phyloP scores from a whole-genome alignment of 257 asterid species.

The Petunia secreta region DNA sequence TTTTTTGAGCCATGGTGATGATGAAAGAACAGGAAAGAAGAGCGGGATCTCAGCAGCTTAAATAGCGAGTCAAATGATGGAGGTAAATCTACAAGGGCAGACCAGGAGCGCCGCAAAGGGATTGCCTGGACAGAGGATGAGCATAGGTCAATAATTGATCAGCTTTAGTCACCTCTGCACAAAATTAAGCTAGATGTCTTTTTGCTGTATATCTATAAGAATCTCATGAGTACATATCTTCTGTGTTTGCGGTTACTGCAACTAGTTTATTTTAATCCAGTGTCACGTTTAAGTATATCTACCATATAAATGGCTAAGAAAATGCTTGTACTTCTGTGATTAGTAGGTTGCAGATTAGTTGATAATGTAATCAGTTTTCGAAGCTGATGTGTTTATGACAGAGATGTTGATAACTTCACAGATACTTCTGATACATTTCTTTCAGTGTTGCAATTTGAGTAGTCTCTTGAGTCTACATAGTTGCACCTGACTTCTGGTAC shows the following conservation, averaged over 20 bases:
- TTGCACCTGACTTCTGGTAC: too few species aligned
- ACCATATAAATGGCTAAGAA: neutral
- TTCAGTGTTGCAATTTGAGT: neutral
- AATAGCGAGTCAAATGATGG: constrained; percentile 58
- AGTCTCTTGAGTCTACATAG: neutral
- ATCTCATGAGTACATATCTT: neutral
- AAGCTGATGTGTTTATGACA: neutral
- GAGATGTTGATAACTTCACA: neutral
- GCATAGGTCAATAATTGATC: constrained; percentile 61
- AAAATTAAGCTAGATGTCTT: neutral
- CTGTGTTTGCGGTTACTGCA: neutral
- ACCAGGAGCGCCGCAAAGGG: constrained; percentile 93
- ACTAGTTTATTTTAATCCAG: too few species aligned
- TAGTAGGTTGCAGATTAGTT: neutral
- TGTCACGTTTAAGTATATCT: neutral
- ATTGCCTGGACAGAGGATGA: constrained; percentile 99
- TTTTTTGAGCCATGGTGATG: constrained; percentile 51
- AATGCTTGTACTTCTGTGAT: neutral
- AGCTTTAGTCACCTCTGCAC: neutral
- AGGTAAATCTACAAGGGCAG: constrained; percentile 62
- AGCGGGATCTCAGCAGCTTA: constrained; percentile 41
- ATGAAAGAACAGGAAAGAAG: constrained; percentile 56
- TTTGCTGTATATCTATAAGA: neutral
- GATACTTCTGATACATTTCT: too few species aligned
- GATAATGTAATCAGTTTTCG: neutral